Base-by-base conservation (phyloP, 2,329 filamentous ascomycete species). In the Corinectria fuckeliana region DNA sequence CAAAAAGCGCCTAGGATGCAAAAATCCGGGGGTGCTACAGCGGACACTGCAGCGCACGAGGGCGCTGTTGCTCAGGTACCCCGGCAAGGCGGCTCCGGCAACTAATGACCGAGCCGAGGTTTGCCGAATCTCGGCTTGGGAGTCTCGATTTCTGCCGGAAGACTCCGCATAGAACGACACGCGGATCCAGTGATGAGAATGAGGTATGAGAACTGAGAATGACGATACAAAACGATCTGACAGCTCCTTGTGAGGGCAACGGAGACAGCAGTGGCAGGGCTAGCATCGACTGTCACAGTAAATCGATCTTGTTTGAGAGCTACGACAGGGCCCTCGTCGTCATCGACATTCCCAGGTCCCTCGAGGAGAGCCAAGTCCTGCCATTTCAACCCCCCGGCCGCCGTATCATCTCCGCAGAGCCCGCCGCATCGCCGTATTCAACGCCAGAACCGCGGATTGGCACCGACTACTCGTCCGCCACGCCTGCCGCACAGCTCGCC, bases 281-380 rank as follows among this genome's bases (percentile, higher is more conserved):
- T 6, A 47, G 10, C 21, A 50, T 30, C 42, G 16, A 10, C 16
- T 20, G 28, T 18, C 60, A 36, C 16, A 41, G 61, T 11, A 65
- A 72, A 2, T 75, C 73, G 16, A 58, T 77, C 21, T 69, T 79
- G 50, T 78, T 71, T 58, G 67, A 72, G 48, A 74, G 60, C 62
- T 36, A 45, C 5, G 71, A 75, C 65, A 70, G 75, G 48, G 79
- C 82, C 44, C 74, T 88, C 52, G 78, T 85, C 20, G 72, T 92
- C 23, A 73, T 93, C 50, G 91, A 93, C 69, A 84, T 92, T 44
- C 90, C 91, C 21, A 78, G 80, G 16, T 91, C 91, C 2, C 84
- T 93, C 36, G 87, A 90, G 64, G 80, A 85, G 60, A 86, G 85
- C 16, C 91, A 93, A 74, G 80, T 81, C 30, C 76, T 77, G 11